Evolutionary conservation across 177 flowering plant species (phyloP).

Genomic region (Vitis hybrid): DNA sequence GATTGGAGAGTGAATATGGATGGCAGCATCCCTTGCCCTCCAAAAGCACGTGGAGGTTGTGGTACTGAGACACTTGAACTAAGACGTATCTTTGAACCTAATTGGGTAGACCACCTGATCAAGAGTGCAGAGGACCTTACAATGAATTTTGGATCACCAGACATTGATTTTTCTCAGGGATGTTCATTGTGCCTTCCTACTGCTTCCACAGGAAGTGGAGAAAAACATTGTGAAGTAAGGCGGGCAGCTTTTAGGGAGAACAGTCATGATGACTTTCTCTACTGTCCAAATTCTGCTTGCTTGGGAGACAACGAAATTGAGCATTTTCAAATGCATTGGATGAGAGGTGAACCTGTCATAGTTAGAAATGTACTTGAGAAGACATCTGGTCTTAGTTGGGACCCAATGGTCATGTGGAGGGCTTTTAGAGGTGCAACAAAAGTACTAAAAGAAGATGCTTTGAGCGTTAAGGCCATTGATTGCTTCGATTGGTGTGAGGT

Average conservation of each 20-base stretch:
- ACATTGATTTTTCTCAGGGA: constrained; percentile 27
- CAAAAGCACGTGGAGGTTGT: constrained; percentile 71
- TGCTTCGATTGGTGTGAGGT: constrained; percentile 90
- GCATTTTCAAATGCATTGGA: constrained; percentile 85
- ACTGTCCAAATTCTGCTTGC: constrained; percentile 56
- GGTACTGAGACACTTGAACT: constrained; percentile 46
- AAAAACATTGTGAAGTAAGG: constrained; percentile 33
- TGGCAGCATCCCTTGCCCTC: constrained; percentile 76
- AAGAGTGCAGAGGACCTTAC: constrained; percentile 52
- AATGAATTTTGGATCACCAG: constrained; percentile 23
- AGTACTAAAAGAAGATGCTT: constrained; percentile 44
- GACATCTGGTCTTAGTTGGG: constrained; percentile 81
- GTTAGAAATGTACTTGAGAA: constrained; percentile 64
- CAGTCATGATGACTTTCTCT: constrained; percentile 57
- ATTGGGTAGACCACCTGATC: constrained; percentile 50
- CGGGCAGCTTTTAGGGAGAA: constrained; percentile 56
- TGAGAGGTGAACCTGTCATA: constrained; percentile 72
- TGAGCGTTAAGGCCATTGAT: constrained; percentile 61
- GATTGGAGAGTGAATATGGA: constrained; percentile 51
- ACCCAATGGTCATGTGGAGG: constrained; percentile 89
- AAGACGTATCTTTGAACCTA: constrained; percentile 50
- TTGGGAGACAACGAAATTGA: constrained; percentile 40
- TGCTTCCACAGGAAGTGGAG: constrained; percentile 10
- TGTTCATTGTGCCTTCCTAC: constrained; percentile 45
- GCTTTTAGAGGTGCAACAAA: constrained; percentile 51